Conservation (phyloP, 192 early-diverging fungal species). For the Coemansia sp. region DNA sequence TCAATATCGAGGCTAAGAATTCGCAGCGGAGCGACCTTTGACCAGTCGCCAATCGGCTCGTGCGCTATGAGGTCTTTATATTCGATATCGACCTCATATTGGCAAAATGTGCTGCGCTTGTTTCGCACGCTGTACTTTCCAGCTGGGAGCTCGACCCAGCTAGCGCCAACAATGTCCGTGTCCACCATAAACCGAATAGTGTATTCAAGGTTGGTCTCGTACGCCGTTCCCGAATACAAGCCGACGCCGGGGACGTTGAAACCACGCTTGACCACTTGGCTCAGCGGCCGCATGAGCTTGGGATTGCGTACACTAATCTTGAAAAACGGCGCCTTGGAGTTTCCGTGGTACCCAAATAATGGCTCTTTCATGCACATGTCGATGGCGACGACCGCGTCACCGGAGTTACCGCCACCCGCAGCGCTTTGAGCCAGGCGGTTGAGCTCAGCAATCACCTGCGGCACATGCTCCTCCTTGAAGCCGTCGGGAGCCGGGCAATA, state of each 20-base stretch:
- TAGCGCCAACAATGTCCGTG: conserved; percentile 75
- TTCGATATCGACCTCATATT: conserved; percentile 81
- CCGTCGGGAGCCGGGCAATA: conserved; percentile 88
- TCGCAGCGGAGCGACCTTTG: conserved; percentile 88
- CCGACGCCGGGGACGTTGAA: conserved; percentile 61
- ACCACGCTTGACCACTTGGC: conserved; percentile 53
- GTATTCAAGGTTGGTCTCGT: conserved; percentile 89
- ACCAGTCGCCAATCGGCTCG: conserved; percentile 87
- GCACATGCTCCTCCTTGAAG: conserved; percentile 64
- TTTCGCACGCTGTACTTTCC: conserved; percentile 66
- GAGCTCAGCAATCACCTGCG: conserved; percentile 36
- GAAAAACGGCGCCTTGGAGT: conserved; percentile 75
- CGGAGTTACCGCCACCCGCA: conserved; percentile 20
- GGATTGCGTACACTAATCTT: conserved; percentile 70
- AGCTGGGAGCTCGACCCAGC: conserved; percentile 88
- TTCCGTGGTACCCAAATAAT: conserved; percentile 87
- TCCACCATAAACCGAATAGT: conserved; percentile 96
- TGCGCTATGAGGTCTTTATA: conserved; percentile 80
- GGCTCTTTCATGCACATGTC: conserved; percentile 74
- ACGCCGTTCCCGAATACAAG: conserved; percentile 58
- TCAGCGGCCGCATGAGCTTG: conserved; percentile 38
- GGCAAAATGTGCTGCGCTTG: conserved; percentile 52
- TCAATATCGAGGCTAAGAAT: conserved; percentile 99
- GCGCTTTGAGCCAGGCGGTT: conserved; percentile 41
- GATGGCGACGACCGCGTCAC: conserved; percentile 40